Conservation (phyloP, 2,329 filamentous ascomycete genomes). For the Fusarium decemcellulare region DNA sequence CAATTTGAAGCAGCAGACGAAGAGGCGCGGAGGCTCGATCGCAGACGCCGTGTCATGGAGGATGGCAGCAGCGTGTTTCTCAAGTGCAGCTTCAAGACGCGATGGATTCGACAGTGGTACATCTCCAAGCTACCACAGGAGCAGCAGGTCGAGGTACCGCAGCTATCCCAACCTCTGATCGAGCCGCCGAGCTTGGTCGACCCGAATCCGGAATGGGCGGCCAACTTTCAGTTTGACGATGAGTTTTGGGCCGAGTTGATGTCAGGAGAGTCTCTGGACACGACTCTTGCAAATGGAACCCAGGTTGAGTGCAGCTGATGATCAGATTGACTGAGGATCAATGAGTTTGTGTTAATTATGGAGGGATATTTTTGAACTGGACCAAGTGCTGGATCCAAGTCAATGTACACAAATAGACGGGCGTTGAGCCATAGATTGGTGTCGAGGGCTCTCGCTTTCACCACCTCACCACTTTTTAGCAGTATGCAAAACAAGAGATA, state of each 20-base stretch:
- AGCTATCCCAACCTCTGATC: slow-evolving; percentile 13
- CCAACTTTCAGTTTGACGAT: slow-evolving; percentile 47
- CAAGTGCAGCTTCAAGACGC: slow-evolving; percentile 53
- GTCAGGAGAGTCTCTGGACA: slow-evolving; percentile 32
- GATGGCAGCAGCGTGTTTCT: slow-evolving; percentile 50
- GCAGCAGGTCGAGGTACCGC: slow-evolving; percentile 17
- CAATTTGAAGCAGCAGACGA: slow-evolving; percentile 51
- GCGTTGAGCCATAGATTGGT: too few relatives aligned
- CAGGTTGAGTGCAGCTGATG: neutral
- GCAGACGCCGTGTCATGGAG: slow-evolving; percentile 46
- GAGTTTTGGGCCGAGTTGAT: slow-evolving; percentile 49
- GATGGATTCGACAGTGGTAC: slow-evolving; percentile 60
- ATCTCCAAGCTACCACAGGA: slow-evolving; percentile 39
- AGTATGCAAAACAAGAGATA: too few relatives aligned
- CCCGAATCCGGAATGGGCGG: slow-evolving; percentile 37
- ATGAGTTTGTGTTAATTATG: too few relatives aligned
- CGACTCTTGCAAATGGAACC: slow-evolving; percentile 6
- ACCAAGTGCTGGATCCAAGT: too few relatives aligned
- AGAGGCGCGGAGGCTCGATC: slow-evolving; percentile 38
- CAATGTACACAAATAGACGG: too few relatives aligned
- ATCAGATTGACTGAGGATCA: too few relatives aligned
- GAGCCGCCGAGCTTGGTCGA: slow-evolving; percentile 13
- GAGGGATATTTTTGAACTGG: too few relatives aligned
- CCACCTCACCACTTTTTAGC: neutral
- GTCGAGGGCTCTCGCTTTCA: too few relatives aligned